These are phyloP conservation scores for Penicillium paxilli DNA, from an alignment of 495 filamentous ascomycete genomes.

Conservation along the genomic window DNA sequence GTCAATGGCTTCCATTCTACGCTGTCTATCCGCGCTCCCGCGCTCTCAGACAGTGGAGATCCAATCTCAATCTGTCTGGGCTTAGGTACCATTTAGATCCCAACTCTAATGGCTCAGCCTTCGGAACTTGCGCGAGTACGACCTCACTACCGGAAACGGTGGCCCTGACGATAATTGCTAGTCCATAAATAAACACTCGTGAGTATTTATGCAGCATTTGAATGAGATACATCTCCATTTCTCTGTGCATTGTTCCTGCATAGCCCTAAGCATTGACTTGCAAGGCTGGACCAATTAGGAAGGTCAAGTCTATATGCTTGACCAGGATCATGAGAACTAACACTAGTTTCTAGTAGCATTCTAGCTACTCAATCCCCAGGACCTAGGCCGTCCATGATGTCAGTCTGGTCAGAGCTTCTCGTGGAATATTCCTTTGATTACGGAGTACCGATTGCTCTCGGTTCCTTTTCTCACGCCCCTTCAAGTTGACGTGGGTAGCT, in stretches of 20 bases:
- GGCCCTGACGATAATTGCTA: neutral
- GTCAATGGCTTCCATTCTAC: neutral
- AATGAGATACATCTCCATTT: too few species aligned
- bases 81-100: neutral
- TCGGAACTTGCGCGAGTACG: neutral
- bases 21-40: neutral
- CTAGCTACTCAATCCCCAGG: too few species aligned
- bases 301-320: neutral
- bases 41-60: neutral
- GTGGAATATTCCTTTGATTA: too few species aligned
- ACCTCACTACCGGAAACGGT: neutral
- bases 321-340: too few species aligned
- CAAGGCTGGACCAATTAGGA: neutral
- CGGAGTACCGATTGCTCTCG: too few species aligned
- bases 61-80: neutral
- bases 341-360: too few species aligned
- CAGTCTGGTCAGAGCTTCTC: neutral
- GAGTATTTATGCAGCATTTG: too few species aligned
- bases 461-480: too few species aligned
- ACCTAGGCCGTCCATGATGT: neutral
- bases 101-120: neutral
- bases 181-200: neutral
- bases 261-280: too few species aligned
- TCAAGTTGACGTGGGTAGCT: too few species aligned
- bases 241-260: too few species aligned